These are phyloP conservation scores for Neopestalotiopsis clavispora DNA, from an alignment of 2,329 filamentous ascomycete species.

Conservation along the genomic window DNA sequence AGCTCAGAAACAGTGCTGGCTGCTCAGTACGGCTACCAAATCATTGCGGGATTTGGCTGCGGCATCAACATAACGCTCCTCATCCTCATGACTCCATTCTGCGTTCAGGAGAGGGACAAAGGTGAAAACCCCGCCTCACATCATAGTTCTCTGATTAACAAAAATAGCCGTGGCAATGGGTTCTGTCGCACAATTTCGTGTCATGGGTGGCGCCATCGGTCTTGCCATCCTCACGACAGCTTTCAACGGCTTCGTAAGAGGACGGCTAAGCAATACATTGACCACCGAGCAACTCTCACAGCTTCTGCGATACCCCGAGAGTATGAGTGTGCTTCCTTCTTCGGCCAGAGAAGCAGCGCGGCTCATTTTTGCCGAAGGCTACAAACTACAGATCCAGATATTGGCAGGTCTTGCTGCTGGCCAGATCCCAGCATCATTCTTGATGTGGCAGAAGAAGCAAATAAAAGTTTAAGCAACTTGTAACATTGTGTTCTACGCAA, in stretches of 20 bases:
- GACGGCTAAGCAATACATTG: background rate
- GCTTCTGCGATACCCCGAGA: background rate
- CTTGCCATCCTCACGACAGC: slow-evolving; percentile 5
- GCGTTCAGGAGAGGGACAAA: slow-evolving; percentile 36
- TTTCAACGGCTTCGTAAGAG: background rate
- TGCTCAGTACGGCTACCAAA: slow-evolving; percentile 36
- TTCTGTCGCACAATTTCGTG: slow-evolving; percentile 41
- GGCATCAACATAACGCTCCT: slow-evolving; percentile 37
- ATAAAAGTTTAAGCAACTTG: background rate
- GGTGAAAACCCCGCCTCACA: slow-evolving; percentile 23
- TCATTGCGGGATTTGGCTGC: slow-evolving; percentile 42
- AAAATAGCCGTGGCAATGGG: slow-evolving; percentile 39
- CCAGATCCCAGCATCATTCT: background rate
- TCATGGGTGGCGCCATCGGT: slow-evolving; percentile 41
- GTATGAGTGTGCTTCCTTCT: background rate
- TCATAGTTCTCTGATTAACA: background rate
- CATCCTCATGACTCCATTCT: slow-evolving; percentile 35
- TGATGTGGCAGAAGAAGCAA: background rate
- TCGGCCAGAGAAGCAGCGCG: background rate
- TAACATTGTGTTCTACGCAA: too few relatives aligned
- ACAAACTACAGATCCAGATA: background rate
- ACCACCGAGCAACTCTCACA: background rate
- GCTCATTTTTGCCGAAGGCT: background rate
- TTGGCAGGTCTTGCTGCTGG: background rate
- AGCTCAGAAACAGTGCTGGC: slow-evolving; percentile 24